Percentiles rank a stretch among this genome's conserved stretches.
Evolutionary conservation across 495 filamentous ascomycete genomes (phyloP).

Genomic region (Hypoxylon cercidicola): DNA sequence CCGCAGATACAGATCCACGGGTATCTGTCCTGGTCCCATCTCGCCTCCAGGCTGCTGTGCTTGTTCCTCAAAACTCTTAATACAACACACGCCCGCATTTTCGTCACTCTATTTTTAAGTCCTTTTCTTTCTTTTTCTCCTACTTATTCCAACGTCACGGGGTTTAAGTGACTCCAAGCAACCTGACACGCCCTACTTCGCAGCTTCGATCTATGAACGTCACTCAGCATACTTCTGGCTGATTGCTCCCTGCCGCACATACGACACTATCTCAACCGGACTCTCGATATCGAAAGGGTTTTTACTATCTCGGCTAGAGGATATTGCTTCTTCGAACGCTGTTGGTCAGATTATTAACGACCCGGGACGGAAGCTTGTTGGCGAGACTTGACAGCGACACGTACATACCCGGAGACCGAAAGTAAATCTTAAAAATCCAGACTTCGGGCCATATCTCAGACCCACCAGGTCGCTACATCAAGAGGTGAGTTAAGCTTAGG

Average conservation of each 20-base stretch:
- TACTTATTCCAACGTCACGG: conserved; percentile 34
- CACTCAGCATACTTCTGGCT: conserved; percentile 3
- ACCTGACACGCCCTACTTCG: conserved; percentile 14
- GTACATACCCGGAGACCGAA: conserved; percentile 16
- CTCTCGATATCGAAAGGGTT: neutral
- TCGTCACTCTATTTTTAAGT: conserved; percentile 35
- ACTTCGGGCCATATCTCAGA: conserved; percentile 29
- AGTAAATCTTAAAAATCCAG: conserved; percentile 11
- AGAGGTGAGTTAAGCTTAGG: conserved; percentile 22
- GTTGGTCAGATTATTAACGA: neutral
- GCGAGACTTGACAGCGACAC: conserved; percentile 24
- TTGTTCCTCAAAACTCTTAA: conserved; percentile 42
- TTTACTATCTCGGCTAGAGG: neutral
- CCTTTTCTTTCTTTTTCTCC: conserved; percentile 26
- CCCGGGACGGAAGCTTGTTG: conserved; percentile 21
- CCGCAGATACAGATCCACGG: conserved; percentile 4
- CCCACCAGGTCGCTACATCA: conserved; percentile 31
- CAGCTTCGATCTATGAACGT: conserved; percentile 13
- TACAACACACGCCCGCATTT: conserved; percentile 39
- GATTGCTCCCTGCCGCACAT: conserved; percentile 1
- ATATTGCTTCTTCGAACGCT: neutral
- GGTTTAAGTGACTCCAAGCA: conserved; percentile 16
- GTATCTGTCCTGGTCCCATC: conserved; percentile 28
- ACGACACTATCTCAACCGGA: conserved; percentile 5
- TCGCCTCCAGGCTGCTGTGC: conserved; percentile 39